Conservation (phyloP, 2,329 filamentous ascomycete species). For the Colletotrichum phormii region DNA sequence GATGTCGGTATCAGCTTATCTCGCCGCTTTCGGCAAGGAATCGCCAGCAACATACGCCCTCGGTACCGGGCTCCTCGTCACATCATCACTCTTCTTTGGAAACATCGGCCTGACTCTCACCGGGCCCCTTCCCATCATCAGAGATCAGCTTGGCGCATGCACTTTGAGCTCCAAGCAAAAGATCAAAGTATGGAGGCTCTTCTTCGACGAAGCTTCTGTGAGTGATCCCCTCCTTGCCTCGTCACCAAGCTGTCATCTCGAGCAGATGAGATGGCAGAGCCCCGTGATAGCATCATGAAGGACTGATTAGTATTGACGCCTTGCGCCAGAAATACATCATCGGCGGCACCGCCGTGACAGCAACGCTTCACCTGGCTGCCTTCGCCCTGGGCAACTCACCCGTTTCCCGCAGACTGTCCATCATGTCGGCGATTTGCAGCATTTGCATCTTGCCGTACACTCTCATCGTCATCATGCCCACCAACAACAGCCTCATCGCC, state of each 20-base stretch:
- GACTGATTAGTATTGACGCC: background rate
- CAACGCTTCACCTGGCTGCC: constrained; percentile 1
- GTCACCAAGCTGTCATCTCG: background rate
- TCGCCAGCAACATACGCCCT: constrained; percentile 1
- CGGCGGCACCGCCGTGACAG: constrained; percentile 1
- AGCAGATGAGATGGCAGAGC: background rate
- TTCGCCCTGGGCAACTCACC: background rate
- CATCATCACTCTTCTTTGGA: constrained; percentile 8
- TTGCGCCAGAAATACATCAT: background rate
- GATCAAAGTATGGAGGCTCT: constrained; percentile 11
- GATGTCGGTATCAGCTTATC: constrained; percentile 12
- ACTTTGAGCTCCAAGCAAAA: constrained; percentile 10
- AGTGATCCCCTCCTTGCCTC: background rate
- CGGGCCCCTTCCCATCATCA: constrained; percentile 10
- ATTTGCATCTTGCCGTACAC: background rate
- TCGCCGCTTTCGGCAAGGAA: constrained; percentile 6
- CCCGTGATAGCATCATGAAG: background rate
- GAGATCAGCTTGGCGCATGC: constrained; percentile 8
- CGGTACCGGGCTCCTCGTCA: constrained; percentile 10
- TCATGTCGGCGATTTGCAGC: constrained; percentile 9
- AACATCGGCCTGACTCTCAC: constrained; percentile 5
- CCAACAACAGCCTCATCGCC: background rate
- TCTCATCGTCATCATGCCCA: background rate
- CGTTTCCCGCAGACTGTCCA: background rate
- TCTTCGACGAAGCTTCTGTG: constrained; percentile 2